These are phyloP conservation scores for Arthrobotrys megalospora DNA, from an alignment of 2,329 filamentous ascomycete species.

Conservation along the genomic window DNA sequence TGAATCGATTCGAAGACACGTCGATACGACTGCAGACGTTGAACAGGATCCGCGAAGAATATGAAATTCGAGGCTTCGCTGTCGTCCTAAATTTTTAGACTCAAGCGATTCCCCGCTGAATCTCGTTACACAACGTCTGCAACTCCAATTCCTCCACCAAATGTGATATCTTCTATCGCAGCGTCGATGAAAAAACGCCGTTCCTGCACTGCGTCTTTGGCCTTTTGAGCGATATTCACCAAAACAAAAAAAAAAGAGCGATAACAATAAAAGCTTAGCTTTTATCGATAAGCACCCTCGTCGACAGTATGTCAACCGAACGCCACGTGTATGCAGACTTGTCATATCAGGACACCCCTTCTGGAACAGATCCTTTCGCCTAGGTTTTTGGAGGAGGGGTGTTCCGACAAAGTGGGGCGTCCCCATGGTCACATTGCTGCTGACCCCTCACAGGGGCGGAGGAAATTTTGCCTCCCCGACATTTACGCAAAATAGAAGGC, in stretches of 20 bases:
- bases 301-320: not conserved
- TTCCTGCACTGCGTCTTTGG: slow-evolving; percentile 35
- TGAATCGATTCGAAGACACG: slow-evolving; percentile 34
- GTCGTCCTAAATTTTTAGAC: not conserved
- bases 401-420: slow-evolving; percentile 6
- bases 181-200: slow-evolving; percentile 1
- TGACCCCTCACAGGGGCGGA: not conserved
- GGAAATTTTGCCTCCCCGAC: not conserved
- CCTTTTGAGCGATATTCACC: slow-evolving; percentile 13
- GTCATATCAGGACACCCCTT: slow-evolving; percentile 10
- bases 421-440: slow-evolving; percentile 14
- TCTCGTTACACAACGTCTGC: slow-evolving; percentile 6
- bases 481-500: not conserved
- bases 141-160: not conserved
- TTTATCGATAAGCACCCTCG: slow-evolving; percentile 23
- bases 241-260: slow-evolving; percentile 2
- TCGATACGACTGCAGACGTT: slow-evolving; percentile 28
- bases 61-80: slow-evolving; percentile 23
- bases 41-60: slow-evolving; percentile 11
- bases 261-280: slow-evolving; percentile 1
- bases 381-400: not conserved
- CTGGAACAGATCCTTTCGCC: slow-evolving; percentile 13
- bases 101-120: not conserved
- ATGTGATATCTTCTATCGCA: not conserved
- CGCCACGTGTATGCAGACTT: slow-evolving; percentile 16